phyloP scores from a whole-genome alignment of 2,329 filamentous ascomycete genomes.

The Venturia carpophila region DNA sequence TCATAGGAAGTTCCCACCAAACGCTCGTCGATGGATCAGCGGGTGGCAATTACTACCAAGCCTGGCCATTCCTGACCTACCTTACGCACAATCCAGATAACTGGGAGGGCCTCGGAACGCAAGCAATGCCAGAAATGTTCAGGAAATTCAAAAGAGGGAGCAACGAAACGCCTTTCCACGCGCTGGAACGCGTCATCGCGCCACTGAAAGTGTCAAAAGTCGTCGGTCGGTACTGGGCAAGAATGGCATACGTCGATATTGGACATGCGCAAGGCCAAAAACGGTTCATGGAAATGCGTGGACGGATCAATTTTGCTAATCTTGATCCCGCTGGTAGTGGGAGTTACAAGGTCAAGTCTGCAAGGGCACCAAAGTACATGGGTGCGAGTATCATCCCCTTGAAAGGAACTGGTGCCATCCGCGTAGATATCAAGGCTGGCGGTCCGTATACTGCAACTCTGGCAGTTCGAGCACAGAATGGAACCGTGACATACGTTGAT shows the following conservation, averaged over 20 bases:
- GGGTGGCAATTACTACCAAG: slow-evolving; percentile 43
- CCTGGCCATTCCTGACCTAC: slow-evolving; percentile 45
- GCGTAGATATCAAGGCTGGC: slow-evolving; percentile 29
- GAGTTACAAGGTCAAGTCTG: slow-evolving; percentile 37
- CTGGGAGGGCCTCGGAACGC: slow-evolving; percentile 26
- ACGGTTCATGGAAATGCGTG: slow-evolving; percentile 32
- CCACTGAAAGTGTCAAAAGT: slow-evolving; percentile 33
- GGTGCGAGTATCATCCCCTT: slow-evolving; percentile 44
- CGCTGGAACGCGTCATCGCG: slow-evolving; percentile 35
- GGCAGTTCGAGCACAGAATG: slow-evolving; percentile 30
- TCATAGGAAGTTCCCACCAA: slow-evolving; percentile 41
- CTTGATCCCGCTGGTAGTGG: slow-evolving; percentile 32
- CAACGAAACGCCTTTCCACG: slow-evolving; percentile 45
- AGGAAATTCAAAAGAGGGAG: slow-evolving; percentile 37
- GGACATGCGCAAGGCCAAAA: slow-evolving; percentile 37
- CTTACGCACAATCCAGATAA: slow-evolving; percentile 43
- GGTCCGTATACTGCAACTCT: slow-evolving; percentile 37
- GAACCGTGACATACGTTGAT: slow-evolving; percentile 30
- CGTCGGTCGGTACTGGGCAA: slow-evolving; percentile 46
- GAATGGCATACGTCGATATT: slow-evolving; percentile 47
- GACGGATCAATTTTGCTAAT: slow-evolving; percentile 24
- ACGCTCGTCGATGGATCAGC: slow-evolving; percentile 41
- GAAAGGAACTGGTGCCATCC: slow-evolving; percentile 28
- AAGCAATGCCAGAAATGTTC: slow-evolving; percentile 27
- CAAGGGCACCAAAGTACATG: slow-evolving; percentile 41